Percentiles rank a stretch among this genome's conserved stretches.
Evolutionary conservation across 768 basidiomycete species (phyloP).

Genomic region (Lentinus tigrinus): DNA sequence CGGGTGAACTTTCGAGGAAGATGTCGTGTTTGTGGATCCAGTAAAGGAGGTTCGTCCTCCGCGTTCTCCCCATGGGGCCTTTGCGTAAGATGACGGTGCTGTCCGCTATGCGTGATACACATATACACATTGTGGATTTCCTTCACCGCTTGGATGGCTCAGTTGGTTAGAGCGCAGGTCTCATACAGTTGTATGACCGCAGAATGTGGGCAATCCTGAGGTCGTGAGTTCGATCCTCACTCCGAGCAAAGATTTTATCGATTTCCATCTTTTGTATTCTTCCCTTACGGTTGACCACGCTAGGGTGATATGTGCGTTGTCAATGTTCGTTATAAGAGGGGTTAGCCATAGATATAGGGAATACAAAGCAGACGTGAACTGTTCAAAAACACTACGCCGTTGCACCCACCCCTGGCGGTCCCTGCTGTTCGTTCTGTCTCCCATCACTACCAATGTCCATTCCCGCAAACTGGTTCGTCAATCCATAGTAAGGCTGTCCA

Average conservation of each 20-base stretch:
- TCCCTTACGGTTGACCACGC: too few relatives aligned
- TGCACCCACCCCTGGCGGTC: neutral
- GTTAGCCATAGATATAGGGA: too few relatives aligned
- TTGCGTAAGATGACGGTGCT: neutral
- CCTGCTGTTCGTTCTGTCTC: slow-evolving; percentile 9
- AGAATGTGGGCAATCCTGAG: slow-evolving; percentile 13
- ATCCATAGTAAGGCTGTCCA: slow-evolving; percentile 18
- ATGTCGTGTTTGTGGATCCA: too few relatives aligned
- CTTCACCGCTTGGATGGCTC: slow-evolving; percentile 20
- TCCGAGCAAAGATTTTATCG: slow-evolving; percentile 12
- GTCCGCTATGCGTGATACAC: too few relatives aligned
- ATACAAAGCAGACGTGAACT: neutral
- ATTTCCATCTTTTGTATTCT: neutral
- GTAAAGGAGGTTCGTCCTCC: too few relatives aligned
- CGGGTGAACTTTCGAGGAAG: too few relatives aligned
- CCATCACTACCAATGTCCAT: slow-evolving; percentile 23
- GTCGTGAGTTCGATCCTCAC: slow-evolving; percentile 22
- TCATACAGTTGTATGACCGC: slow-evolving; percentile 13
- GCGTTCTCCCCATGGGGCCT: too few relatives aligned
- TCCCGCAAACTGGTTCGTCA: slow-evolving; percentile 25
- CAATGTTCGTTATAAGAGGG: neutral
- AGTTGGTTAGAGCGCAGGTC: slow-evolving; percentile 22
- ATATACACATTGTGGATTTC: too few relatives aligned
- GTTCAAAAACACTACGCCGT: neutral
- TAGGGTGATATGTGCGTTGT: too few relatives aligned